Base-by-base conservation (phyloP, 1,139 yeast genomes). In the Diutina neorugosa region DNA sequence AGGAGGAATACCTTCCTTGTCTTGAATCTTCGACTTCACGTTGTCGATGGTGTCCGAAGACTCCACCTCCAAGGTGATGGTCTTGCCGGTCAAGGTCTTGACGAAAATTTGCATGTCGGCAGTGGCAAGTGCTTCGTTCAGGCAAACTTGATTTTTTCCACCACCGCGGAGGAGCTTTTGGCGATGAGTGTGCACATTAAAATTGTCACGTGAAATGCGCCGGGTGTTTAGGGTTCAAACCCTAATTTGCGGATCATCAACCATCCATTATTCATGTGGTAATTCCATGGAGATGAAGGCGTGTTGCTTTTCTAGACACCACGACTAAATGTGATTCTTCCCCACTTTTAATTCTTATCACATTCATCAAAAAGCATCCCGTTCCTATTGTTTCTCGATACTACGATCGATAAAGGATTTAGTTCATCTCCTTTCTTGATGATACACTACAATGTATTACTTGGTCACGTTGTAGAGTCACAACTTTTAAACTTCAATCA, bases 1-100 rank as follows among this genome's bases (percentile, higher is more conserved):
- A 68, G 98, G 96, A 77, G 98, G 98, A 67, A 93, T 91, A 71
- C 98, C 98, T 77, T 91, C 97, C 83, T 89, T 89, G 84, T 90
- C 98, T 81, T 90, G 97, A 77, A 93, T 91, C 87, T 91, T 90
- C 77, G 96, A 81, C 86, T 93, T 93, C 86, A 93, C 97, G 76
- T 89, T 90, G 86, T 90, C 97, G 75, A 93, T 90, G 67, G 98
- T 89, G 88, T 91, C 98, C 68, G 96, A 89, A 66, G 98, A 89
- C 82, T 91, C 97, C 70, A 91, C 98, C 81, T 93, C 98, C 66
- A 91, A 84, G 82, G 98, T 91, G 78, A 93, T 91, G 66, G 98
- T 93, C 89, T 91, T 93, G 79, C 98, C 98, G 64, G 98, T 90
- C 72, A 91, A 81, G 78, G 98, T 91, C 81, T 91, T 91, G 80